Percentiles rank a stretch among this genome's conserved stretches.
Evolutionary conservation across 2,329 filamentous ascomycete genomes (phyloP).

Genomic region (Calcarisporium arbuscula): DNA sequence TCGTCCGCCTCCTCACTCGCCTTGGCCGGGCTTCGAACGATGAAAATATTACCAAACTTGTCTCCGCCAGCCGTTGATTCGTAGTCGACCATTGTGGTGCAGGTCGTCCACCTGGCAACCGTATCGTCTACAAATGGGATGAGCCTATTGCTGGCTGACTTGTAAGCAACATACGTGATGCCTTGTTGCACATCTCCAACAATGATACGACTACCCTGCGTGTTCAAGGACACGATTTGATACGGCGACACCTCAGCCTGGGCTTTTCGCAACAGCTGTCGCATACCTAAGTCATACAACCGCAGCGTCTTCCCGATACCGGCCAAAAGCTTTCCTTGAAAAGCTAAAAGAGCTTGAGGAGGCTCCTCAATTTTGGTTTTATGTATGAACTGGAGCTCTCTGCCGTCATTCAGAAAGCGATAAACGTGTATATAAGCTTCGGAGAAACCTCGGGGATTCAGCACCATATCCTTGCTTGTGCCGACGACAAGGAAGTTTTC

Average conservation of each 20-base stretch:
- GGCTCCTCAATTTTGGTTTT: slow-evolving; percentile 91
- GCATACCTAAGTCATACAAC: slow-evolving; percentile 89
- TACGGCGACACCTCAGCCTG: slow-evolving; percentile 74
- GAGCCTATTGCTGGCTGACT: slow-evolving; percentile 81
- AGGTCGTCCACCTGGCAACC: slow-evolving; percentile 83
- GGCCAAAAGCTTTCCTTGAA: slow-evolving; percentile 85
- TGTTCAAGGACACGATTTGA: slow-evolving; percentile 82
- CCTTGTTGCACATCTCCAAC: slow-evolving; percentile 91
- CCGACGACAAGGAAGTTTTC: slow-evolving; percentile 91
- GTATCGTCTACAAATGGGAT: slow-evolving; percentile 93
- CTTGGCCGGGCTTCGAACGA: slow-evolving; percentile 81
- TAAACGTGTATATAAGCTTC: slow-evolving; percentile 90
- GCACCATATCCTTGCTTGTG: slow-evolving; percentile 82
- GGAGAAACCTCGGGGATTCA: slow-evolving; percentile 67
- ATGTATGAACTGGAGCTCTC: slow-evolving; percentile 86
- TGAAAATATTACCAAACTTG: slow-evolving; percentile 95
- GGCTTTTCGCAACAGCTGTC: slow-evolving; percentile 85
- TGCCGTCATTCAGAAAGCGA: slow-evolving; percentile 80
- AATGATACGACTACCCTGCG: slow-evolving; percentile 84
- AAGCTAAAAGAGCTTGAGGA: slow-evolving; percentile 81
- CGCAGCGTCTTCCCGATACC: slow-evolving; percentile 77
- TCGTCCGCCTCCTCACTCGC: slow-evolving; percentile 87
- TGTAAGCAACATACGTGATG: slow-evolving; percentile 89
- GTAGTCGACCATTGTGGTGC: slow-evolving; percentile 92
- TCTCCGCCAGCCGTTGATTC: slow-evolving; percentile 92